Conservation (phyloP, 495 filamentous ascomycete genomes). For the Neurospora sp. region DNA sequence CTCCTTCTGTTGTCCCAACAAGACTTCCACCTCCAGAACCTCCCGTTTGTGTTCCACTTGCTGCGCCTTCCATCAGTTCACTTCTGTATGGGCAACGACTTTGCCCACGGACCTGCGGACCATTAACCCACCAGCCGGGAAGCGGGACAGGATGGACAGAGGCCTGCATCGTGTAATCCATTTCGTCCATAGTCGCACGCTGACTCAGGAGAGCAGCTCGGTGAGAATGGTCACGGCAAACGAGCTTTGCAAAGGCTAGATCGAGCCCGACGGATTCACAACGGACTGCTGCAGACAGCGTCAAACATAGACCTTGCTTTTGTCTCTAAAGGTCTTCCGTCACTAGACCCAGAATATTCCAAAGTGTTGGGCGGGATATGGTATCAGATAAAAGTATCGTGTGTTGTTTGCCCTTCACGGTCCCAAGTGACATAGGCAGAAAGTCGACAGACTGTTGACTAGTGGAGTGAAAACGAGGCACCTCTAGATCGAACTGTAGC, state of each 20-base stretch:
- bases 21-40: neutral
- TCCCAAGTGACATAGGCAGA: neutral
- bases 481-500: neutral
- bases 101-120: neutral
- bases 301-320: neutral
- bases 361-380: neutral
- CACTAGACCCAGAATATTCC: neutral
- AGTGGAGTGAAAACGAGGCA: neutral
- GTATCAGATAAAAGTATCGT: neutral
- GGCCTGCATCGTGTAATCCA: slow-evolving; percentile 5
- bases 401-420: neutral
- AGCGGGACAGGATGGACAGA: neutral
- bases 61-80: neutral
- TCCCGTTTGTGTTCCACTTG: neutral
- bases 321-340: neutral
- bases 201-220: neutral
- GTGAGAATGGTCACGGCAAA: neutral
- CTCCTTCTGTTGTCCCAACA: neutral
- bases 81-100: neutral
- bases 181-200: slow-evolving; percentile 2
- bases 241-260: neutral
- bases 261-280: neutral
- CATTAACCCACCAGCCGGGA: neutral
- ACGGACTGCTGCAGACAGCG: neutral
- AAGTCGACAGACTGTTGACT: neutral